Conservation (phyloP, 305 asterid species). For the Rubia balearica region DNA sequence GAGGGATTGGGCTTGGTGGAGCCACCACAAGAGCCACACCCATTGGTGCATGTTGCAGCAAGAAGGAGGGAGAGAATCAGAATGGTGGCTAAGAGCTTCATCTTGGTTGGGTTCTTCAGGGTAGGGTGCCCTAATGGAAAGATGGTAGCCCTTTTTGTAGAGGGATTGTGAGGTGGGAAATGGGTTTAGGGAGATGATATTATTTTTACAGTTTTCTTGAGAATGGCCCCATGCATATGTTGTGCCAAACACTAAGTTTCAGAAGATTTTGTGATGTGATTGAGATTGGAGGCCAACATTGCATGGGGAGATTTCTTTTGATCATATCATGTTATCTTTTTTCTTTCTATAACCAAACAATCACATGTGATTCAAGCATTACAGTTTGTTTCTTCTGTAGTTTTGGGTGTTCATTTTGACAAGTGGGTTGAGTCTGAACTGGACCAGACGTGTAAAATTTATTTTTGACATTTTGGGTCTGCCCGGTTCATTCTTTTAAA, state of each 20-base stretch:
- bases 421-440: background rate
- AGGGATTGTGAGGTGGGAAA: slow-evolving; percentile 27
- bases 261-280: background rate
- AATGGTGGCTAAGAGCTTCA: slow-evolving; percentile 19
- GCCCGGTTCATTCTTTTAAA: too few species aligned
- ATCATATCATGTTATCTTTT: background rate
- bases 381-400: background rate
- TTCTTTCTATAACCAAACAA: background rate
- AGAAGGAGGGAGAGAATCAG: slow-evolving; percentile 35
- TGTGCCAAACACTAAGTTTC: background rate
- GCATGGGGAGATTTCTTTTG: background rate
- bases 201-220: background rate
- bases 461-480: too few species aligned
- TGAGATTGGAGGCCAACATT: background rate
- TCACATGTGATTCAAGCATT: background rate
- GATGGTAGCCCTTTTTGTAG: slow-evolving; percentile 17
- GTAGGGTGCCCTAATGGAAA: slow-evolving; percentile 9
- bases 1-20: slow-evolving; percentile 26
- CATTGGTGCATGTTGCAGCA: slow-evolving; percentile 33
- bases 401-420: background rate
- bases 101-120: background rate
- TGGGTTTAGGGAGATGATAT: slow-evolving; percentile 5
- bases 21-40: slow-evolving; percentile 38
- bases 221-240: background rate
- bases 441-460: too few species aligned